phyloP scores from a whole-genome alignment of 257 asterid genomes.

The Linderniella brevidens region DNA sequence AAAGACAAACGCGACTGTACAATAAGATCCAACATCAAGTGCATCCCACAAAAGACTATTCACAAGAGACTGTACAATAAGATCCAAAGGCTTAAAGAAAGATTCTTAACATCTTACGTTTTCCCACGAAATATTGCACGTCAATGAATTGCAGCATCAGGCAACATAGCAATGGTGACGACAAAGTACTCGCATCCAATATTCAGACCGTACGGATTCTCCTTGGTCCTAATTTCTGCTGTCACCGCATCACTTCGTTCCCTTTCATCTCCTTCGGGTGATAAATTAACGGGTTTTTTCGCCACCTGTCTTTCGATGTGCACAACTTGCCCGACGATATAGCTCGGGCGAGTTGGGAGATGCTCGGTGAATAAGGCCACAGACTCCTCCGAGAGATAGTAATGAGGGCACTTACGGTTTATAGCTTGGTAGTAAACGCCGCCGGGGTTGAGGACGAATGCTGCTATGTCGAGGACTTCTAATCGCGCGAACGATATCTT shows the following conservation, averaged over 20 bases:
- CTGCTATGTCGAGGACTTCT: slow-evolving; percentile 85
- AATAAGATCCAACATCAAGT: too few species aligned
- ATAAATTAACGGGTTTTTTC: slow-evolving; percentile 23
- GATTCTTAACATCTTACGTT: not conserved
- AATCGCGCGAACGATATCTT: slow-evolving; percentile 65
- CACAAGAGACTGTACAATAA: not conserved
- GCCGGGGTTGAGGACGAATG: slow-evolving; percentile 63
- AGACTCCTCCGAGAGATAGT: slow-evolving; percentile 81
- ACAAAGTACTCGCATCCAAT: slow-evolving; percentile 78
- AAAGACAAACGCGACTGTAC: too few species aligned
- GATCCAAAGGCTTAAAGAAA: not conserved
- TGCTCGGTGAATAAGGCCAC: slow-evolving; percentile 69
- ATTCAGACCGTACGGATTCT: slow-evolving; percentile 37
- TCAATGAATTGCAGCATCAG: slow-evolving; percentile 57
- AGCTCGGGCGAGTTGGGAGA: slow-evolving; percentile 55
- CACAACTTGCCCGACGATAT: slow-evolving; percentile 81
- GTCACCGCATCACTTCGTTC: slow-evolving; percentile 26
- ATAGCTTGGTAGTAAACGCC: slow-evolving; percentile 82
- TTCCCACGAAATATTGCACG: slow-evolving; percentile 83
- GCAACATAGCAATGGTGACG: slow-evolving; percentile 90
- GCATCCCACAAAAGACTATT: too few species aligned
- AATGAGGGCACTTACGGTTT: slow-evolving; percentile 54
- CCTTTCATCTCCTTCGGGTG: slow-evolving; percentile 23
- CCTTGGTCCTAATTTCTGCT: slow-evolving; percentile 30
- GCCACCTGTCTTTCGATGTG: slow-evolving; percentile 65